phyloP scores from a whole-genome alignment of 2,329 filamentous ascomycete species.

The Onygenales sp. region DNA sequence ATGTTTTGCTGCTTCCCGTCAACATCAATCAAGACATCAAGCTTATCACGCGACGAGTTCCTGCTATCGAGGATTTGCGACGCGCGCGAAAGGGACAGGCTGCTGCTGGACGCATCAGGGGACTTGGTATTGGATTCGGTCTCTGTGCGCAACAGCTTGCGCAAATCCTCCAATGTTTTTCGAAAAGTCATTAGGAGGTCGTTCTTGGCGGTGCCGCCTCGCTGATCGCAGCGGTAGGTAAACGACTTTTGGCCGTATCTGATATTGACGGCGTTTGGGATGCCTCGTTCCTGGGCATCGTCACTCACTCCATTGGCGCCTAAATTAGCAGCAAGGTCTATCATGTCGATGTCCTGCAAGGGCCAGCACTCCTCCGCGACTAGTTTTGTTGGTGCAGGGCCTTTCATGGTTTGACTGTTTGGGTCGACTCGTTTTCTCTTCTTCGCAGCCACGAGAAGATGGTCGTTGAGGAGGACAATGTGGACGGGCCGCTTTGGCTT shows the following conservation, averaged over 20 bases:
- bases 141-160: slow-evolving; percentile 75
- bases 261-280: slow-evolving; percentile 82
- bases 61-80: slow-evolving; percentile 71
- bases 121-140: slow-evolving; percentile 78
- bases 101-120: slow-evolving; percentile 70
- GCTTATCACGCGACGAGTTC: slow-evolving; percentile 64
- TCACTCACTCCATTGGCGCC: slow-evolving; percentile 27
- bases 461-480: slow-evolving; percentile 87
- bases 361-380: slow-evolving; percentile 94
- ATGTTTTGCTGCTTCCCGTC: slow-evolving; percentile 95
- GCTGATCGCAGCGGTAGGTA: slow-evolving; percentile 83
- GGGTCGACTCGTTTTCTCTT: slow-evolving; percentile 85
- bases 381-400: slow-evolving; percentile 55
- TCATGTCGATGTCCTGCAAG: slow-evolving; percentile 81
- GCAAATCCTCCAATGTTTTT: slow-evolving; percentile 84
- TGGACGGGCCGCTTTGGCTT: slow-evolving; percentile 84
- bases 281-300: slow-evolving; percentile 45
- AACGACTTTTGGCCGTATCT: slow-evolving; percentile 84
- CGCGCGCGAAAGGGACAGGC: slow-evolving; percentile 54
- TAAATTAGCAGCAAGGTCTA: slow-evolving; percentile 61
- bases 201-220: slow-evolving; percentile 67
- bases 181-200: slow-evolving; percentile 79
- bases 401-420: slow-evolving; percentile 35
- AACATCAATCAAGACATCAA: slow-evolving; percentile 77
- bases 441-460: slow-evolving; percentile 78